Percentiles rank a stretch among this genome's conserved stretches.
These are phyloP conservation scores for Fragaria vesca DNA, from an alignment of 306 rosid genomes.

Conservation along the genomic window DNA sequence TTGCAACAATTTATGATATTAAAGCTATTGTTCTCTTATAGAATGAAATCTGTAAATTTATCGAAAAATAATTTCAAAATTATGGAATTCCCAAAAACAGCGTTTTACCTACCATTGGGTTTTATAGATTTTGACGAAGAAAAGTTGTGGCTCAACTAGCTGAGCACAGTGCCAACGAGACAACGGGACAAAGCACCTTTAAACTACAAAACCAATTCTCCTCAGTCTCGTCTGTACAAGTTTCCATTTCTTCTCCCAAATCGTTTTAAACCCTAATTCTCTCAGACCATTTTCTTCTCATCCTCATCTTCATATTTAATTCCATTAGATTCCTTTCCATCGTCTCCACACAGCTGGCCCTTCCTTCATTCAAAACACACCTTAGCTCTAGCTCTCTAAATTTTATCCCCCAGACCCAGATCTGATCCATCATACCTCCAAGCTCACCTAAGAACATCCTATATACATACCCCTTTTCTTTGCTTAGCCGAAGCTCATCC, in stretches of 20 bases:
- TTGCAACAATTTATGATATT: too few species aligned
- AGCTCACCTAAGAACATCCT: not conserved
- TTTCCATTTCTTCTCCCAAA: not conserved
- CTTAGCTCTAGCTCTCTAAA: not conserved
- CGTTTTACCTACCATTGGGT: not conserved
- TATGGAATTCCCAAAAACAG: not conserved
- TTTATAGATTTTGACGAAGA: not conserved
- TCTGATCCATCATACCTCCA: not conserved
- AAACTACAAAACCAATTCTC: not conserved
- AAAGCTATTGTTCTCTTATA: not conserved
- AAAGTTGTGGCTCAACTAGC: too few species aligned
- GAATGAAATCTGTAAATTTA: not conserved
- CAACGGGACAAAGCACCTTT: not conserved
- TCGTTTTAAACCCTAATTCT: not conserved
- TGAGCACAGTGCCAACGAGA: not conserved
- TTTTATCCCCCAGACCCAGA: not conserved
- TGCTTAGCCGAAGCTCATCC: not conserved
- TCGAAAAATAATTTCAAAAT: too few species aligned
- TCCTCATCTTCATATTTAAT: not conserved
- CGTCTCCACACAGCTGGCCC: not conserved
- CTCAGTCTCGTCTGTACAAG: not conserved
- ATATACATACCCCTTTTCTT: too few species aligned
- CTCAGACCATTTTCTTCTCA: not conserved
- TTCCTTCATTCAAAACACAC: not conserved
- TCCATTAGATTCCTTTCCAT: not conserved